Evolutionary conservation across 2,329 filamentous ascomycete genomes (phyloP).

Genomic region (Colletotrichum coccodes): DNA sequence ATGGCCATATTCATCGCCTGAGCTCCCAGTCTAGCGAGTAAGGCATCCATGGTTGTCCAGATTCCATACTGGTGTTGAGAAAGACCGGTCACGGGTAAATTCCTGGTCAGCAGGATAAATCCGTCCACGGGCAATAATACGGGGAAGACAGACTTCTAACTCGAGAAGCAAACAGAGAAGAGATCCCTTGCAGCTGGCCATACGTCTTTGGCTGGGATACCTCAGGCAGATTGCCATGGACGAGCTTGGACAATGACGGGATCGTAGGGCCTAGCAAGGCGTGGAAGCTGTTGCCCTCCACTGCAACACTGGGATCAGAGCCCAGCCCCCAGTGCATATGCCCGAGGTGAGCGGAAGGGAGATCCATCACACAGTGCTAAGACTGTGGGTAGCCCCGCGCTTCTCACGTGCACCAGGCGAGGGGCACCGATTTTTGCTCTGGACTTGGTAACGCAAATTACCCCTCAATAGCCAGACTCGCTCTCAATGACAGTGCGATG

Average conservation of each 20-base stretch:
- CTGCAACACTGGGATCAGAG: neutral
- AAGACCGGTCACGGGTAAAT: neutral
- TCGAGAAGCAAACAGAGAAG: neutral
- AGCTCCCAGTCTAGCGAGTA: conserved; percentile 61
- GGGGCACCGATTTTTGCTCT: neutral
- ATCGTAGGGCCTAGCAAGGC: conserved; percentile 3
- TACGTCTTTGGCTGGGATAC: conserved; percentile 9
- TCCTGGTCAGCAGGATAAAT: neutral
- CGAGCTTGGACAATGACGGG: neutral
- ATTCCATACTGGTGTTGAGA: conserved; percentile 17
- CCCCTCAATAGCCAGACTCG: conserved; percentile 17
- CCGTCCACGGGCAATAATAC: neutral
- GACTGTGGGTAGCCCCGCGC: neutral
- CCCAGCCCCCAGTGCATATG: neutral
- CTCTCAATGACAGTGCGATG: conserved; percentile 14
- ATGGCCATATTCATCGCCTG: conserved; percentile 95
- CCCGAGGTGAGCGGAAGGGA: conserved; percentile 13
- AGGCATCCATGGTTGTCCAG: conserved; percentile 73
- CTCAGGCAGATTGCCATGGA: conserved; percentile 25
- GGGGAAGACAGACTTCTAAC: neutral
- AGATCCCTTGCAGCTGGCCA: neutral
- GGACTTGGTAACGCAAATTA: neutral
- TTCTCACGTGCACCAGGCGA: conserved; percentile 6
- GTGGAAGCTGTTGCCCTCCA: neutral
- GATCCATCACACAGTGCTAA: neutral